Conservation (phyloP, 805 yeast species). For the Kluyveromyces lactis region DNA sequence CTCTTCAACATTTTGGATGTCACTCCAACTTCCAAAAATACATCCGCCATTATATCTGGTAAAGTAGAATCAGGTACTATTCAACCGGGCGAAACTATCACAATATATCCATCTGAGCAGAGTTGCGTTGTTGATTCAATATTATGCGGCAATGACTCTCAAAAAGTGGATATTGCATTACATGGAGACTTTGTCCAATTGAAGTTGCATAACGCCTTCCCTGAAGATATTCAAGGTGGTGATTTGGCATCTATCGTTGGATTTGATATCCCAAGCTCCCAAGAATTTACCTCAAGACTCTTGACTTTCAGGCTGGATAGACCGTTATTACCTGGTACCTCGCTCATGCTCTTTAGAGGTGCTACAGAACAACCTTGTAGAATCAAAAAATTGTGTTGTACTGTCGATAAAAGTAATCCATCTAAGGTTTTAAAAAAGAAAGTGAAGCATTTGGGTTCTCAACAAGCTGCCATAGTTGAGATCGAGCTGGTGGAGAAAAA, state of each 20-base stretch:
- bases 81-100: constrained; percentile 61
- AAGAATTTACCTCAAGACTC: constrained; percentile 46
- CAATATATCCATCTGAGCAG: constrained; percentile 44
- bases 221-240: constrained; percentile 47
- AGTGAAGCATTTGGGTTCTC: constrained; percentile 86
- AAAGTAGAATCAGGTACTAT: constrained; percentile 59
- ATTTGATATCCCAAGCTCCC: constrained; percentile 38
- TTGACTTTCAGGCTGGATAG: constrained; percentile 56
- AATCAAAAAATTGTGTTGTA: constrained; percentile 38
- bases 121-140: constrained; percentile 33
- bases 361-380: constrained; percentile 65
- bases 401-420: constrained; percentile 70
- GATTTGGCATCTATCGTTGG: constrained; percentile 53
- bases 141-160: constrained; percentile 16
- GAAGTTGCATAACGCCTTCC: constrained; percentile 28
- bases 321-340: constrained; percentile 75
- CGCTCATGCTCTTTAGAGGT: constrained; percentile 70
- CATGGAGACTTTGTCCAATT: constrained; percentile 50
- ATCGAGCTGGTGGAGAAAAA: constrained; percentile 93
- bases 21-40: constrained; percentile 38
- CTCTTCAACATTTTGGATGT: constrained; percentile 59
- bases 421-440: constrained; percentile 88
- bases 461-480: constrained; percentile 93
- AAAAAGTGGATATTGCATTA: constrained; percentile 30
- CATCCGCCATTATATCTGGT: constrained; percentile 50